A percentile compares a stretch with the other conserved stretches of the same genome.
Evolutionary conservation across 495 filamentous ascomycete species (phyloP).

Genomic region (Niebla homalea): DNA sequence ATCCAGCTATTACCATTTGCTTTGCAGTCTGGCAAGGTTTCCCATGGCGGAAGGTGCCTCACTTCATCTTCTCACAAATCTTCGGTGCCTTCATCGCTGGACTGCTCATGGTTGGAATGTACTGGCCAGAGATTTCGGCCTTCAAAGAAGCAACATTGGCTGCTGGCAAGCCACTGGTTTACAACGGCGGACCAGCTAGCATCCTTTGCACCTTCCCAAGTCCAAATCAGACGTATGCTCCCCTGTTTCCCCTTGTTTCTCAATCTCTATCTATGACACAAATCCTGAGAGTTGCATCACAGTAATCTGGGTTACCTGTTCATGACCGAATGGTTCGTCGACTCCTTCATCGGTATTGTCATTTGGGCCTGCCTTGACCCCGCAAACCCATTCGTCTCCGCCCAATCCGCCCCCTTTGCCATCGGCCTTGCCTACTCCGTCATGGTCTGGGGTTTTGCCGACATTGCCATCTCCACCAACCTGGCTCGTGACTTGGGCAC

Average conservation of each 20-base stretch:
- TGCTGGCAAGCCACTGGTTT: slow-evolving; percentile 24
- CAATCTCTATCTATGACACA: background rate
- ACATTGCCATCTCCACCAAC: slow-evolving; percentile 37
- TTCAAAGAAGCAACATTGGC: slow-evolving; percentile 23
- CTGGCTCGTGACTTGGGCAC: slow-evolving; percentile 38
- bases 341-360: slow-evolving; percentile 37
- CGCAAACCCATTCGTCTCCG: slow-evolving; percentile 38
- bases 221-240: slow-evolving; percentile 25
- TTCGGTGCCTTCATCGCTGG: slow-evolving; percentile 39
- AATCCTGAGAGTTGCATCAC: background rate
- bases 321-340: slow-evolving; percentile 40
- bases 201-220: slow-evolving; percentile 33
- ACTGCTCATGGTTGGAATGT: slow-evolving; percentile 35
- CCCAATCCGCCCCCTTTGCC: slow-evolving; percentile 30
- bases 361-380: slow-evolving; percentile 43
- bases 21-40: slow-evolving; percentile 41
- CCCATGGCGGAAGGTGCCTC: slow-evolving; percentile 36
- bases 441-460: slow-evolving; percentile 38
- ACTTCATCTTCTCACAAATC: slow-evolving; percentile 40
- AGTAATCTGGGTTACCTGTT: slow-evolving; percentile 35
- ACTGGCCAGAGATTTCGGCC: slow-evolving; percentile 31
- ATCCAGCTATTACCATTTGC: slow-evolving; percentile 36
- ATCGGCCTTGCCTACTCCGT: slow-evolving; percentile 37
- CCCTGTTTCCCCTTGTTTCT: slow-evolving; percentile 1
- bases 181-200: slow-evolving; percentile 32